Percentiles rank a stretch among this genome's conserved stretches.
Evolutionary conservation across 2,329 filamentous ascomycete species (phyloP).

Genomic region (Paecilomyces dactylethromorphus): DNA sequence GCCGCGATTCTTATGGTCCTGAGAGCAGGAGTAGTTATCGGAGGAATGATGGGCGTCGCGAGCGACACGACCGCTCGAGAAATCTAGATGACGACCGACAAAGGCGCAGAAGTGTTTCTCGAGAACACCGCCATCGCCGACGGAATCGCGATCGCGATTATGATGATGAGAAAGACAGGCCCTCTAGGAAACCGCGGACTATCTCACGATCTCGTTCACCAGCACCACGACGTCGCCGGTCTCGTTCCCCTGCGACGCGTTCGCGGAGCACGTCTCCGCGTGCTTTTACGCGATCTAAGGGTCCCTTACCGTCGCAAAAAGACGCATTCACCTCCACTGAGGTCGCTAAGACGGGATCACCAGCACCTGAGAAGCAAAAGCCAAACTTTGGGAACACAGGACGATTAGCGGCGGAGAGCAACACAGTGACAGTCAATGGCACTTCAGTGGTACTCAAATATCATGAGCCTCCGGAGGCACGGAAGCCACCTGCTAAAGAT

Average conservation of each 20-base stretch:
- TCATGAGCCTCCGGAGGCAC: slow-evolving; percentile 87
- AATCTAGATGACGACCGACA: slow-evolving; percentile 19
- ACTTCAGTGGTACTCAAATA: slow-evolving; percentile 85
- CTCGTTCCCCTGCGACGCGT: slow-evolving; percentile 19
- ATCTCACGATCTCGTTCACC: slow-evolving; percentile 11
- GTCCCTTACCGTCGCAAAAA: slow-evolving; percentile 40
- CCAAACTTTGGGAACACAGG: slow-evolving; percentile 81
- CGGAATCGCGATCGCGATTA: slow-evolving; percentile 18
- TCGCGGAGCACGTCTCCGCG: slow-evolving; percentile 20
- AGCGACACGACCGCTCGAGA: slow-evolving; percentile 17
- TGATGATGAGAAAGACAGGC: slow-evolving; percentile 13
- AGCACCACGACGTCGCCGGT: slow-evolving; percentile 10
- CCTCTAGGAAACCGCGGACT: slow-evolving; percentile 17
- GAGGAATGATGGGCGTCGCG: slow-evolving; percentile 16
- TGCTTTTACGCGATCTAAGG: slow-evolving; percentile 25
- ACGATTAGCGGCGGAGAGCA: slow-evolving; percentile 78
- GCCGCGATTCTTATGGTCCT: slow-evolving; percentile 20
- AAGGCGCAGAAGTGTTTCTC: slow-evolving; percentile 20
- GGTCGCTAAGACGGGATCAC: slow-evolving; percentile 18
- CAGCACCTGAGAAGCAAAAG: slow-evolving; percentile 57
- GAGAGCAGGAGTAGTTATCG: slow-evolving; percentile 12
- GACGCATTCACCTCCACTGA: slow-evolving; percentile 37
- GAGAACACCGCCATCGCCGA: slow-evolving; percentile 17
- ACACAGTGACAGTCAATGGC: slow-evolving; percentile 56
- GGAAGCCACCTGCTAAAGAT: slow-evolving; percentile 73